Conservation (phyloP, 306 rosid species). For the Sicyos baderoa region DNA sequence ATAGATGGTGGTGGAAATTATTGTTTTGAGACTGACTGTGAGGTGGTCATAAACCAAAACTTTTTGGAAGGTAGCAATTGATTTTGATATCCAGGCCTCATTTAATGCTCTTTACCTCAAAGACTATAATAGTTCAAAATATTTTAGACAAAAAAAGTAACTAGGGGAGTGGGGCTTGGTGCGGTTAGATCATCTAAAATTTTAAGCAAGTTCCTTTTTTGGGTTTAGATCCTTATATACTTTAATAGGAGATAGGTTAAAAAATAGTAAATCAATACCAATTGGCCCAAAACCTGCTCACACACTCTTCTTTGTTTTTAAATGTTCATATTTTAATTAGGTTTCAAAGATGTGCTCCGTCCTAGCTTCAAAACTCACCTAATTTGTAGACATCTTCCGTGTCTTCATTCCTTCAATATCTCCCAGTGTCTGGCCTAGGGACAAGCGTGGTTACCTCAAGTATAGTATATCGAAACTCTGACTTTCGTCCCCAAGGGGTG, state of each 20-base stretch:
- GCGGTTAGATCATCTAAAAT: conserved; percentile 1
- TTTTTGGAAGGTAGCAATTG: conserved; percentile 13
- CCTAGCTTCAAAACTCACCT: no score
- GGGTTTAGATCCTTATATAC: background rate
- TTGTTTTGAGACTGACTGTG: conserved; percentile 14
- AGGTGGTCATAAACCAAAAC: conserved; percentile 9
- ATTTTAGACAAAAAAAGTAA: background rate
- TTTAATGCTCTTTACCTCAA: conserved; percentile 17
- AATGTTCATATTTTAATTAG: no score
- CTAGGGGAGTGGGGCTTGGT: conserved; percentile 7
- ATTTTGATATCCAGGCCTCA: conserved; percentile 14
- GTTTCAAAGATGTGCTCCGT: no score
- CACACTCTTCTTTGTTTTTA: no score
- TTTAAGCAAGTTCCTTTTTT: background rate
- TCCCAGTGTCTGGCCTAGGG: no score
- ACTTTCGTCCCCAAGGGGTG: no score
- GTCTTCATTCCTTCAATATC: no score
- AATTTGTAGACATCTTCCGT: no score
- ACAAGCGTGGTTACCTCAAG: no score
- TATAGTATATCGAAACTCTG: no score
- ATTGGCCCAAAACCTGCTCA: no score
- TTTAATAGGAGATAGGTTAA: background rate
- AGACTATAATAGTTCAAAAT: conserved; percentile 6
- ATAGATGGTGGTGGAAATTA: conserved; percentile 11
- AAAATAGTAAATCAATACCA: background rate